Conservation (phyloP, 495 filamentous ascomycete genomes). For the Trichoderma erinaceum region DNA sequence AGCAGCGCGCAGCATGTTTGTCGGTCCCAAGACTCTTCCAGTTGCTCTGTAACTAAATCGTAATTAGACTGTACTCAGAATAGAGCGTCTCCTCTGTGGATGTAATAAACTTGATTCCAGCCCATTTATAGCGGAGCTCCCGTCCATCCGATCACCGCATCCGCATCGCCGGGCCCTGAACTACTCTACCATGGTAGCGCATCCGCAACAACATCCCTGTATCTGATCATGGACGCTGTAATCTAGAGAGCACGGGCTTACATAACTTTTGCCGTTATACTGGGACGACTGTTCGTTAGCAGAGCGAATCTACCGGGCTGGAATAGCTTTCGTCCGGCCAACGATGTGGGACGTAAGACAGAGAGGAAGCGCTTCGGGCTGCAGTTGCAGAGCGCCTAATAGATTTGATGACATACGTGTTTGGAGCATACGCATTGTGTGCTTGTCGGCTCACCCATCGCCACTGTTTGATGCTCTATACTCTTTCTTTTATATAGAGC, state of each 20-base stretch:
- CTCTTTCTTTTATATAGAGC: neutral
- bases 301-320: neutral
- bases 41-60: too few species aligned
- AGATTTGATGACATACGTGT: neutral
- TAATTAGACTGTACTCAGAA: too few species aligned
- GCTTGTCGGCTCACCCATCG: neutral
- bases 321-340: constrained; percentile 6
- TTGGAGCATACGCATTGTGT: neutral
- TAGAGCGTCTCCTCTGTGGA: too few species aligned
- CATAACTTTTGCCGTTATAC: neutral
- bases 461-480: neutral
- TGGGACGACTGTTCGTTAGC: neutral
- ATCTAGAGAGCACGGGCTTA: neutral
- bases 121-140: neutral
- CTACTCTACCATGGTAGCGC: neutral
- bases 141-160: neutral
- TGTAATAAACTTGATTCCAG: neutral
- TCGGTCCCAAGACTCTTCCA: too few species aligned
- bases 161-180: neutral
- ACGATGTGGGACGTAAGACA: neutral
- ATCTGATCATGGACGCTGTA: too few species aligned
- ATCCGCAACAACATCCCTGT: neutral
- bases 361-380: neutral
- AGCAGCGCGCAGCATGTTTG: too few species aligned
- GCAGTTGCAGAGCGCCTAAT: neutral